Percentiles rank a stretch among this genome's conserved stretches.
Conservation (phyloP, 495 filamentous ascomycete species). For the Xylaria bambusicola region DNA sequence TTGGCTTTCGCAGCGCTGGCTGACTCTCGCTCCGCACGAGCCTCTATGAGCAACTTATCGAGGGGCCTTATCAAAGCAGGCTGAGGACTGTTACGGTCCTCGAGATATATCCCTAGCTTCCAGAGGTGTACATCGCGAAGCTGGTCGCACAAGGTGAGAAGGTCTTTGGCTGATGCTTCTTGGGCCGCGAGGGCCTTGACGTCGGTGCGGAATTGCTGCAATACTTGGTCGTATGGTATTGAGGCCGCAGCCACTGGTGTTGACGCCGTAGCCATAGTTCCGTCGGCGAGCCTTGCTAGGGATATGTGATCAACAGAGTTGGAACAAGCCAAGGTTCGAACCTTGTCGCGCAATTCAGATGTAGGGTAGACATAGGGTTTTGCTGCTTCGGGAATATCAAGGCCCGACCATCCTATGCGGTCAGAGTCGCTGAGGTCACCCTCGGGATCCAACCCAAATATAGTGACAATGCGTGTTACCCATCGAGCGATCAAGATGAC, state of each 20-base stretch:
- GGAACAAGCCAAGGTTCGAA: slow-evolving; percentile 53
- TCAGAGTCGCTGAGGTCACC: slow-evolving; percentile 49
- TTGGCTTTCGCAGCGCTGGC: slow-evolving; percentile 41
- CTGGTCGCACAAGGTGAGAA: slow-evolving; percentile 64
- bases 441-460: slow-evolving; percentile 66
- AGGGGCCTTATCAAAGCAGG: slow-evolving; percentile 64
- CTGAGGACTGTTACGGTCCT: slow-evolving; percentile 59
- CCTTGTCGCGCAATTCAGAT: slow-evolving; percentile 58
- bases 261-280: slow-evolving; percentile 15
- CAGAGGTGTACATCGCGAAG: slow-evolving; percentile 68
- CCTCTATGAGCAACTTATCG: slow-evolving; percentile 60
- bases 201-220: slow-evolving; percentile 26
- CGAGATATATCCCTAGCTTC: slow-evolving; percentile 69
- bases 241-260: slow-evolving; percentile 12
- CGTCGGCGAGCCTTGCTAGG: slow-evolving; percentile 26
- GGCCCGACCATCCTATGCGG: slow-evolving; percentile 66
- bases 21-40: slow-evolving; percentile 58
- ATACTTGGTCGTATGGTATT: slow-evolving; percentile 24
- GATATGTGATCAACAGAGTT: slow-evolving; percentile 28
- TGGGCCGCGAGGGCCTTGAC: slow-evolving; percentile 42
- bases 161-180: slow-evolving; percentile 48
- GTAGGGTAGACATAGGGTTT: slow-evolving; percentile 59
- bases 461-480: slow-evolving; percentile 68
- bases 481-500: slow-evolving; percentile 59
- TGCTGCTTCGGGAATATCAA: slow-evolving; percentile 56